These are phyloP conservation scores for Annona cherimola DNA, from an alignment of 164 flowering plant genomes.

Conservation along the genomic window DNA sequence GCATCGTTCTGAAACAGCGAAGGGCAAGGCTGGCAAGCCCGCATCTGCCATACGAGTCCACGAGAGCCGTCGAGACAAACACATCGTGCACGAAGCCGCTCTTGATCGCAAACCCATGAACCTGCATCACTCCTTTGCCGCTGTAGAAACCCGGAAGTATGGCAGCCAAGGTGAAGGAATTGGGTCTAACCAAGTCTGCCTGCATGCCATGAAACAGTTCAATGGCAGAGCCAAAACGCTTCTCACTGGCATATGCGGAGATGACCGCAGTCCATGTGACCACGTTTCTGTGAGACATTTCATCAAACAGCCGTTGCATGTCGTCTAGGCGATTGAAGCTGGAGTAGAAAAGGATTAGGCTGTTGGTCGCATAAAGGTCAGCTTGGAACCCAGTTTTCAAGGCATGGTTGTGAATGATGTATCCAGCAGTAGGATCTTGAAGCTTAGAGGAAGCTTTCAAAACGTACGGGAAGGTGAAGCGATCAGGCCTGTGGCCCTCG, in stretches of 20 bases:
- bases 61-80: constrained; percentile 10
- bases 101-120: constrained; percentile 14
- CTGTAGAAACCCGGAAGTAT: constrained; percentile 8
- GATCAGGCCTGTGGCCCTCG: constrained; percentile 12
- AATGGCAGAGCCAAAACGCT: neutral
- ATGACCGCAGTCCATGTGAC: constrained; percentile 16
- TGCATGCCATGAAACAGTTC: constrained; percentile 10
- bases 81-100: constrained; percentile 13
- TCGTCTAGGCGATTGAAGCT: neutral
- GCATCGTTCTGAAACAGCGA: constrained; percentile 8
- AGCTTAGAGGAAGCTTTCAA: constrained; percentile 14
- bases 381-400: constrained; percentile 11
- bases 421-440: constrained; percentile 4
- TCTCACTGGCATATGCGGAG: constrained; percentile 2
- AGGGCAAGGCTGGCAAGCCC: constrained; percentile 4
- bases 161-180: constrained; percentile 15
- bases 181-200: constrained; percentile 3
- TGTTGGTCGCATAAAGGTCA: constrained; percentile 8
- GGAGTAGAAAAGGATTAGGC: constrained; percentile 13
- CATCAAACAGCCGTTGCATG: constrained; percentile 6
- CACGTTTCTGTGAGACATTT: constrained; percentile 9
- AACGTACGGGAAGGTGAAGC: constrained; percentile 16
- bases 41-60: constrained; percentile 13
- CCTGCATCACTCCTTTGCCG: neutral
- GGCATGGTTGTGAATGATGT: constrained; percentile 8